A percentile compares a stretch with the other conserved stretches of the same genome.
These are phyloP conservation scores for Escallonia rubra DNA, from an alignment of 129 eudicot genomes.

Conservation along the genomic window DNA sequence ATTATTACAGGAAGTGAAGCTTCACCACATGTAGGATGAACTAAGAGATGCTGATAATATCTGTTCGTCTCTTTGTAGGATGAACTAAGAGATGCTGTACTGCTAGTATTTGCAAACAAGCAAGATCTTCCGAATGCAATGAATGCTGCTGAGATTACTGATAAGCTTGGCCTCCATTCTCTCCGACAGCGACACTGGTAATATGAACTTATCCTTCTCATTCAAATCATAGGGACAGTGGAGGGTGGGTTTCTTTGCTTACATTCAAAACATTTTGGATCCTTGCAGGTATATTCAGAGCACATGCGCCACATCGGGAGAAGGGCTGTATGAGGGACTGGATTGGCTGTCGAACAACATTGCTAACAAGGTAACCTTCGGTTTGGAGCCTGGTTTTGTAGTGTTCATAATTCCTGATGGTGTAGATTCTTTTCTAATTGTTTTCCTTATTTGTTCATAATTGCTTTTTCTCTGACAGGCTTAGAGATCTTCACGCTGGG, in stretches of 20 bases:
- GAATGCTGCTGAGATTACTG: conserved; percentile 36
- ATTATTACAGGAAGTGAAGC: neutral
- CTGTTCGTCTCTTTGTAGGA: conserved; percentile 8
- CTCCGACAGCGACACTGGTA: conserved; percentile 47
- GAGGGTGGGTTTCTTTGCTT: too few species aligned
- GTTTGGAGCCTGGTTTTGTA: too few species aligned
- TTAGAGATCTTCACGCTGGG: too few species aligned
- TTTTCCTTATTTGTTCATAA: too few species aligned
- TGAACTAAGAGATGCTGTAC: conserved; percentile 34
- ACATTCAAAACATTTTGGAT: too few species aligned
- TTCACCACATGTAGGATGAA: neutral
- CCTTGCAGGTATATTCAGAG: conserved; percentile 53
- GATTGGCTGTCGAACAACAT: conserved; percentile 68
- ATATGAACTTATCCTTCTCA: neutral
- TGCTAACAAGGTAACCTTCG: conserved; percentile 38
- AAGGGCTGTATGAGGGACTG: conserved; percentile 56
- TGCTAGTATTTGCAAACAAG: conserved; percentile 33
- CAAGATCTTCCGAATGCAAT: conserved; percentile 38
- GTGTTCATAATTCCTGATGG: too few species aligned
- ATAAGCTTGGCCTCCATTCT: conserved; percentile 37
- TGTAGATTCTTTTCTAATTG: too few species aligned
- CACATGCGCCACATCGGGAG: conserved; percentile 65
- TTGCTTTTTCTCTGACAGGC: too few species aligned
- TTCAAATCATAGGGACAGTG: neutral
- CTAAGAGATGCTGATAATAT: neutral